Conservation (phyloP, 805 yeast species). For the Yamadazyma kitorensis region DNA sequence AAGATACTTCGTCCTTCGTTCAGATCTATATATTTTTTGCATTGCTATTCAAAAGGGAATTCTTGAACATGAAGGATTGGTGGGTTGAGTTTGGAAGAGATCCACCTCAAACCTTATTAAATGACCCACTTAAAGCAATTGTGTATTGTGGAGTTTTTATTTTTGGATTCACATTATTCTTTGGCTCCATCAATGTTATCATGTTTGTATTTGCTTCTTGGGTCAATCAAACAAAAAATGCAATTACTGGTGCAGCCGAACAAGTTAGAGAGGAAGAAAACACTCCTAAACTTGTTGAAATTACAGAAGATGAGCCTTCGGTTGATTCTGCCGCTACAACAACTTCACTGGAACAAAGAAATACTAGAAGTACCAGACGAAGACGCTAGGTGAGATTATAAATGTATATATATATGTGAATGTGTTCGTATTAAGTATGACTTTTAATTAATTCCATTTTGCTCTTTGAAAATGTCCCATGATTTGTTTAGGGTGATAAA, state of each 20-base stretch:
- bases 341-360: conserved; percentile 1
- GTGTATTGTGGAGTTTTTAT: conserved; percentile 44
- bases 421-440: no score
- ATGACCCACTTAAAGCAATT: conserved; percentile 51
- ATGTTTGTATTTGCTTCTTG: conserved; percentile 22
- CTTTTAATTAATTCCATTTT: conserved; percentile 34
- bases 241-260: conserved; percentile 7
- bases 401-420: background rate
- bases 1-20: conserved; percentile 11
- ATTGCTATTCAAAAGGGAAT: conserved; percentile 20
- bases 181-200: conserved; percentile 42
- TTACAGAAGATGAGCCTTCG: conserved; percentile 7
- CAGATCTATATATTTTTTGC: conserved; percentile 16
- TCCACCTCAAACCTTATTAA: conserved; percentile 44
- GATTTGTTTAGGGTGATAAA: conserved; percentile 82
- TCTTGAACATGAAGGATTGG: conserved; percentile 26
- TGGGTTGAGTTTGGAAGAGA: conserved; percentile 38
- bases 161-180: conserved; percentile 35
- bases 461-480: conserved; percentile 78
- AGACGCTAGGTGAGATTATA: conserved; percentile 1
- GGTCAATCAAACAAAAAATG: conserved; percentile 7
- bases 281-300: conserved; percentile 13
- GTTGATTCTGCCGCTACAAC: background rate
- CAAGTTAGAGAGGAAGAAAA: conserved; percentile 2
- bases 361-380: conserved; percentile 4